Evolutionary conservation across 345 rosid genomes (phyloP).

Genomic region (Populus euphratica): DNA sequence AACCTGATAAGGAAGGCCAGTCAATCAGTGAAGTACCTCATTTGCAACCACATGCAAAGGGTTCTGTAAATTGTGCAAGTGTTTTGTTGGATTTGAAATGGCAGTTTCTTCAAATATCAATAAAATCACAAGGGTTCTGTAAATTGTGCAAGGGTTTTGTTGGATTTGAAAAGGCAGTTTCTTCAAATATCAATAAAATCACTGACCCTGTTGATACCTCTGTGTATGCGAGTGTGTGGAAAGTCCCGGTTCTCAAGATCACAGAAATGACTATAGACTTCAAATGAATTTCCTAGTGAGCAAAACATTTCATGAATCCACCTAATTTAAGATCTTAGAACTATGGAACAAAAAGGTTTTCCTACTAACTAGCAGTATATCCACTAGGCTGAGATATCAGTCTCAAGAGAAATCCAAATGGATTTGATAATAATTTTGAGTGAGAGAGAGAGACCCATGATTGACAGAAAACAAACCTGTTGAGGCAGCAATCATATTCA

Average conservation of each 20-base stretch:
- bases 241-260: neutral
- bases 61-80: neutral
- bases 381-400: neutral
- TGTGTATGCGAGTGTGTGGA: neutral
- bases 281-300: neutral
- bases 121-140: neutral
- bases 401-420: neutral
- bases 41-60: neutral
- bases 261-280: neutral
- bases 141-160: neutral
- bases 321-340: neutral
- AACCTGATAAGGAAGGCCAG: neutral
- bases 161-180: neutral
- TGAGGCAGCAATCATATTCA: conserved; percentile 75
- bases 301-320: neutral
- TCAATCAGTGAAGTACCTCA: too few species aligned
- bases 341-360: neutral
- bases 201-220: neutral
- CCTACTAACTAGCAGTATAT: neutral
- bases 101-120: neutral
- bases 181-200: neutral
- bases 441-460: neutral
- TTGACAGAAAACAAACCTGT: conserved; percentile 52
- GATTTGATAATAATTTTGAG: neutral
- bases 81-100: neutral